Conservation (phyloP, 2,329 filamentous ascomycete species). For the Colletotrichum coccodes region DNA sequence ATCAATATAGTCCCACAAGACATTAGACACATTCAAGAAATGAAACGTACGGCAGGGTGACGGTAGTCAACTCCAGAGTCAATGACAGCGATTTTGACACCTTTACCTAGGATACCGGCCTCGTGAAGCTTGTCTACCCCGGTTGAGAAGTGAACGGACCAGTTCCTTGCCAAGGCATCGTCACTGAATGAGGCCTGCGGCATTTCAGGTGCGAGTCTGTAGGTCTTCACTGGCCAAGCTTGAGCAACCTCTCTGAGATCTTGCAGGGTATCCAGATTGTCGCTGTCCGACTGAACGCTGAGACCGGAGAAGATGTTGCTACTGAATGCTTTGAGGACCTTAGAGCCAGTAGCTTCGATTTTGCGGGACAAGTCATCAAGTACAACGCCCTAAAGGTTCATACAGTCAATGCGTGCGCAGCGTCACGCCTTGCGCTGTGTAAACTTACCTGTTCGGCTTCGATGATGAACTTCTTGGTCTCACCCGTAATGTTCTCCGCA, state of each 20-base stretch:
- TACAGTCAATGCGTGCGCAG: neutral
- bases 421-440: accelerated
- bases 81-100: slow-evolving; percentile 33
- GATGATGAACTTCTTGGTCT: slow-evolving; percentile 34
- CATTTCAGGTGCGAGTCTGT: slow-evolving; percentile 32
- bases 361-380: slow-evolving; percentile 29
- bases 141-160: slow-evolving; percentile 39
- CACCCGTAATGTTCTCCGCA: neutral
- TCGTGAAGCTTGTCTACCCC: slow-evolving; percentile 35
- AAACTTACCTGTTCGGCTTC: slow-evolving; percentile 32
- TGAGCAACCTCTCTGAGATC: slow-evolving; percentile 25
- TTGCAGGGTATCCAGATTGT: slow-evolving; percentile 46
- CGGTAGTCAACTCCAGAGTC: slow-evolving; percentile 36
- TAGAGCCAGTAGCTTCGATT: slow-evolving; percentile 29
- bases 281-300: slow-evolving; percentile 42
- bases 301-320: slow-evolving; percentile 47
- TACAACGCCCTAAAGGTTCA: slow-evolving; percentile 10
- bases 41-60: slow-evolving; percentile 29
- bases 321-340: slow-evolving; percentile 33
- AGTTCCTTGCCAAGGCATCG: slow-evolving; percentile 40
- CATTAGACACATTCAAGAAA: neutral
- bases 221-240: slow-evolving; percentile 38
- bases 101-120: slow-evolving; percentile 32
- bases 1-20: neutral
- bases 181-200: slow-evolving; percentile 29